A percentile compares a stretch with the other conserved stretches of the same genome.
Evolutionary conservation across 192 early-diverging fungal genomes (phyloP).

Genomic region (Cetraspora pellucida): DNA sequence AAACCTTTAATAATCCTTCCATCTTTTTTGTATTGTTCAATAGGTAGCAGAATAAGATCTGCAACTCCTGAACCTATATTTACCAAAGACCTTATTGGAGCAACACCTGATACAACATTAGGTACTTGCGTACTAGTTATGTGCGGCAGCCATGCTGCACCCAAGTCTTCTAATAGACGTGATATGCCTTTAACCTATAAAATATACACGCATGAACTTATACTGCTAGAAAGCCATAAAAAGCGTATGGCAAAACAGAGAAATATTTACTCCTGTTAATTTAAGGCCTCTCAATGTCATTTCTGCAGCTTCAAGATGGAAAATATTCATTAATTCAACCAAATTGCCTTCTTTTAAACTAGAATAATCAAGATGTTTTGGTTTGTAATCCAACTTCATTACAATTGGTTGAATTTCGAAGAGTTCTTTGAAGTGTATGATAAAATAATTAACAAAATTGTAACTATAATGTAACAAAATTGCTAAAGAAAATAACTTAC

Average conservation of each 20-base stretch:
- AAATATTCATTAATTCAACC: conserved; percentile 87
- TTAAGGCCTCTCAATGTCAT: conserved; percentile 80
- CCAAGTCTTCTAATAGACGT: conserved; percentile 66
- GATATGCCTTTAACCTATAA: conserved; percentile 65
- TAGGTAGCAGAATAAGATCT: conserved; percentile 88
- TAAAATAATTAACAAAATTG: conserved; percentile 1
- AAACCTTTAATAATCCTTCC: conserved; percentile 82
- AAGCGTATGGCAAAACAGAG: not conserved
- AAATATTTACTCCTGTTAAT: conserved; percentile 60
- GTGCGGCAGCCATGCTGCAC: conserved; percentile 86
- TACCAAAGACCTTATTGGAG: conserved; percentile 86
- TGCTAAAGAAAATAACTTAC: conserved; percentile 42
- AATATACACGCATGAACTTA: not conserved
- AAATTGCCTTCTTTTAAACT: conserved; percentile 75
- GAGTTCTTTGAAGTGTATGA: conserved; percentile 44
- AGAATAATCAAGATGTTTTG: conserved; percentile 83
- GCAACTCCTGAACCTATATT: conserved; percentile 90
- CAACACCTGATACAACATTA: conserved; percentile 84
- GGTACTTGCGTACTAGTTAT: conserved; percentile 91
- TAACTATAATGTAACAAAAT: not conserved
- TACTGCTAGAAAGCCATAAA: not conserved
- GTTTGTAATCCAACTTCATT: conserved; percentile 95
- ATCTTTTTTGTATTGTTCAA: conserved; percentile 92
- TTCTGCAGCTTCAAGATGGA: conserved; percentile 89
- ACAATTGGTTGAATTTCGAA: conserved; percentile 74